Base-by-base conservation (phyloP, 441 rosid genomes). In the Pelargonium citronellum region DNA sequence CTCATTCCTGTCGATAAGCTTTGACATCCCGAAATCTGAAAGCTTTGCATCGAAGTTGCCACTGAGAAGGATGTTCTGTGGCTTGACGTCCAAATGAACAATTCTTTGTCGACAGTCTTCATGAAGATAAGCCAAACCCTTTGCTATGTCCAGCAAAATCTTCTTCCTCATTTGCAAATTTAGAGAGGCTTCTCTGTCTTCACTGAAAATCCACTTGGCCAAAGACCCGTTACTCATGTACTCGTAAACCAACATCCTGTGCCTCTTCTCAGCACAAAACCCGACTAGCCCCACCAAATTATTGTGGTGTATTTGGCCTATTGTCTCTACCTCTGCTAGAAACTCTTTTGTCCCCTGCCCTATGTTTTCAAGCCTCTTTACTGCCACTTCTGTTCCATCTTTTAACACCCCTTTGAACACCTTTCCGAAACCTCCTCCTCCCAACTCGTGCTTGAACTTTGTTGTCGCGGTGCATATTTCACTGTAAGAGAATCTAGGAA, bases 21-120 rank as follows among this genome's bases (percentile, higher is more conserved):
- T 80, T 6, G 85, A 69, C 61, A 82, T 22, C 24, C 83, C 83
- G n/a, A 82, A 82, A 70, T 82, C 81, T 0, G 79, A 75, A 4
- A 82, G 69, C 41, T 82, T 77, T 17, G 81, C 83, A 67, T 75
- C 60, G 70, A 82, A 79, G 4, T 68, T 55, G 46, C 73, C 80
- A 37, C 79, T 79, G 27, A 78, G 13, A 1, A 78, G 81, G 57
- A 78, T 71, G 65, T 78, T 74, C 17, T 74, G 78, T 11, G 81
- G 81, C 63, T 74, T 74, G 15, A 71, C 66, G 46, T 78, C 81
- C 6, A 74, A 58, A 49, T 78, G 81, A 5, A 70, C 73, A 4
- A 74, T 66, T 67, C 47, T 71, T 34, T 67, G 67, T 16, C 70
- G 10, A 75, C 81, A 78, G 15, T 78, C 81, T 34, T 74, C 78